Conservation (phyloP, 164 flowering plant genomes). For the Vitis riparia region DNA sequence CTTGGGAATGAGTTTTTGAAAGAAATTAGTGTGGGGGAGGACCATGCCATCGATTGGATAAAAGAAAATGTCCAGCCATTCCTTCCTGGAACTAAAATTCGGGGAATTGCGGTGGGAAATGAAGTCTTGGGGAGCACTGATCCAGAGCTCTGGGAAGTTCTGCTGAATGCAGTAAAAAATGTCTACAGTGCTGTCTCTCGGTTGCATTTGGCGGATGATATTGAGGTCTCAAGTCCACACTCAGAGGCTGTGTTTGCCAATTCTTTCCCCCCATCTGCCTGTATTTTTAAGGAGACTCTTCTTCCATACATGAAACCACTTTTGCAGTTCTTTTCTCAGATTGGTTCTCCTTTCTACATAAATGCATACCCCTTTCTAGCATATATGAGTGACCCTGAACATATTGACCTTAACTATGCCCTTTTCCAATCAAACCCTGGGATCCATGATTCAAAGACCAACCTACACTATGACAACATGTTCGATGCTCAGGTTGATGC, state of each 20-base stretch:
- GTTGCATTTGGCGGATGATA: conserved; percentile 29
- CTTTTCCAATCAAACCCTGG: conserved; percentile 60
- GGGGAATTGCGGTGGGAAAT: conserved; percentile 83
- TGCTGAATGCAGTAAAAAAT: conserved; percentile 68
- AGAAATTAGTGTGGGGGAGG: conserved; percentile 63
- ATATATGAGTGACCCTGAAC: conserved; percentile 60
- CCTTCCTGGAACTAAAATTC: conserved; percentile 59
- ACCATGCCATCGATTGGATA: conserved; percentile 67
- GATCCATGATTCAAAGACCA: conserved; percentile 60
- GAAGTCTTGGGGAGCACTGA: conserved; percentile 63
- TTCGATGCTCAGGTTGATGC: conserved; percentile 79
- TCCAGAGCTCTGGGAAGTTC: conserved; percentile 50
- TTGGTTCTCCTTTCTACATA: conserved; percentile 68
- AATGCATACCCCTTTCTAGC: conserved; percentile 89
- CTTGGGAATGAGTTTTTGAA: conserved; percentile 61
- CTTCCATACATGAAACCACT: conserved; percentile 67
- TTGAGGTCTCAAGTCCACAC: conserved; percentile 70
- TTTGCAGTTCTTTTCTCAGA: conserved; percentile 62
- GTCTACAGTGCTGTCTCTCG: conserved; percentile 53
- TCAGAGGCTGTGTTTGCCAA: conserved; percentile 69
- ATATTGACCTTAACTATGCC: conserved; percentile 73
- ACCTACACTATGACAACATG: conserved; percentile 85
- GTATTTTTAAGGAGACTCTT: conserved; percentile 56
- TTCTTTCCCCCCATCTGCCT: conserved; percentile 78
- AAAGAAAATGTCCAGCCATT: conserved; percentile 68